A percentile compares a stretch with the other conserved stretches of the same genome.
These are phyloP conservation scores for Alloteropsis semialata DNA, from an alignment of 176 grass and related monocot species.

Conservation along the genomic window DNA sequence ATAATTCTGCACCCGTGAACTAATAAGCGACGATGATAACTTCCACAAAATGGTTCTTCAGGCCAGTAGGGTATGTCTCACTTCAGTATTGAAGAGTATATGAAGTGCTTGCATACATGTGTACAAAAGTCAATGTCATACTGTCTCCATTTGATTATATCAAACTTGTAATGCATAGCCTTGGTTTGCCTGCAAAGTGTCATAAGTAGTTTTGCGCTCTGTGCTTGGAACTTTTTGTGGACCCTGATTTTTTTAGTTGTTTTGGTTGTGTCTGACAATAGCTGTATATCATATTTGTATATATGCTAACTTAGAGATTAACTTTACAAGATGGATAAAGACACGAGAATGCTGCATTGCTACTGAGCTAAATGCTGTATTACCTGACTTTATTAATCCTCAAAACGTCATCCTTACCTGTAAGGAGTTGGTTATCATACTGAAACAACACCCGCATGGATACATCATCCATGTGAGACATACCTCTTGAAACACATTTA, in stretches of 20 bases:
- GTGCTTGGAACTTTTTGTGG: background rate
- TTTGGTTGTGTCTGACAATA: background rate
- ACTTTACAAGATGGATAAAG: background rate
- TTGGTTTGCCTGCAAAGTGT: background rate
- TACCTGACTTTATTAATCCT: background rate
- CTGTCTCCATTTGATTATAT: background rate
- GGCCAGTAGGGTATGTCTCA: too few relatives aligned
- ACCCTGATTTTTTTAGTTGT: background rate
- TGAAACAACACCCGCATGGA: background rate
- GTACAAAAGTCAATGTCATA: background rate
- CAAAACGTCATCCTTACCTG: background rate
- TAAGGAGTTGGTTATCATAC: background rate
- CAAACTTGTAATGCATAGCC: background rate
- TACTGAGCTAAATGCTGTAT: background rate
- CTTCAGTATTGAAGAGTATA: too few relatives aligned
- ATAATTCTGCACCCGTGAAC: background rate
- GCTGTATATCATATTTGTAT: too few relatives aligned
- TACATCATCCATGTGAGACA: background rate
- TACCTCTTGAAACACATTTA: background rate
- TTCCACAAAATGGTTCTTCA: background rate
- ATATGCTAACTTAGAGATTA: background rate
- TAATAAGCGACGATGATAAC: background rate
- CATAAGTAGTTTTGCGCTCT: background rate
- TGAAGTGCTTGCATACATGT: background rate
- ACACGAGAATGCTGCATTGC: background rate